Evolutionary conservation across 805 yeast species (phyloP).

Genomic region (Millerozyma miso): DNA sequence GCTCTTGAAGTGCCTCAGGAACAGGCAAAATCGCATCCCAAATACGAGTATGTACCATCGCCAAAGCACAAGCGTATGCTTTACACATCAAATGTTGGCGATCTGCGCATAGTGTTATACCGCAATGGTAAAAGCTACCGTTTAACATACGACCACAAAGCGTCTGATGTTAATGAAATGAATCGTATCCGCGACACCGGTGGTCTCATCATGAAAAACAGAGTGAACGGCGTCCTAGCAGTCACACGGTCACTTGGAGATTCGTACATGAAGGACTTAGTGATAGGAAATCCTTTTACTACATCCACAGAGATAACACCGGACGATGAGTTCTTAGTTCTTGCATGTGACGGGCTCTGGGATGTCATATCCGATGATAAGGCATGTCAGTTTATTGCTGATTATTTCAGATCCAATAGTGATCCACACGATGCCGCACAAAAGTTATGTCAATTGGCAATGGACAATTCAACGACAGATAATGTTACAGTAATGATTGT

Average conservation of each 20-base stretch:
- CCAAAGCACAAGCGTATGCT: conserved; percentile 63
- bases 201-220: conserved; percentile 80
- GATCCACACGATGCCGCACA: conserved; percentile 67
- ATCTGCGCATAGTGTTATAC: conserved; percentile 75
- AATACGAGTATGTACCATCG: conserved; percentile 48
- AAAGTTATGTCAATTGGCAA: conserved; percentile 64
- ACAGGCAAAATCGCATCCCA: conserved; percentile 10
- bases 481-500: conserved; percentile 93
- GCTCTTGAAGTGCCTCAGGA: not conserved
- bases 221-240: conserved; percentile 95
- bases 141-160: conserved; percentile 90
- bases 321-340: conserved; percentile 72
- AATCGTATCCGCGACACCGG: conserved; percentile 74
- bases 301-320: conserved; percentile 72
- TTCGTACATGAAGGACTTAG: conserved; percentile 83
- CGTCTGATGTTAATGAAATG: conserved; percentile 74
- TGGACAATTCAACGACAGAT: conserved; percentile 78
- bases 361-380: conserved; percentile 83
- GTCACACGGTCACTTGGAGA: conserved; percentile 94
- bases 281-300: conserved; percentile 88
- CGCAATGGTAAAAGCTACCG: conserved; percentile 74
- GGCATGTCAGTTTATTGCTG: conserved; percentile 70
- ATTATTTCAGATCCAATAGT: conserved; percentile 26
- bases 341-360: conserved; percentile 98
- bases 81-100: conserved; percentile 95